Conservation (phyloP, 768 basidiomycete species). For the Lentinula detonsa region DNA sequence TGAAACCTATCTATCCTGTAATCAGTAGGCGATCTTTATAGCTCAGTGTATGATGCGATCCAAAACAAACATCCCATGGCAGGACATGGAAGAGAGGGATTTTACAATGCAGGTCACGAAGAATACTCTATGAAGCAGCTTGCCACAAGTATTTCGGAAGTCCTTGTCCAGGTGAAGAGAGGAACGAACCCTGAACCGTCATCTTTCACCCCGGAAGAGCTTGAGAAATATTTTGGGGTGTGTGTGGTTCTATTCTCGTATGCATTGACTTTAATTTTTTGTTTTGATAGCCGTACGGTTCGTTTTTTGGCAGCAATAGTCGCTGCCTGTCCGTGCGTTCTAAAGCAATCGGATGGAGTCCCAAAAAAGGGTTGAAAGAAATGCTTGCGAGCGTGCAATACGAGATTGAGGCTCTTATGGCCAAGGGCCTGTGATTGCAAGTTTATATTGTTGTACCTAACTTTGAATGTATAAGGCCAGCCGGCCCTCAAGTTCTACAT, state of each 20-base stretch:
- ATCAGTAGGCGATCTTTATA: conserved; percentile 13
- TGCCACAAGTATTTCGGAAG: conserved; percentile 9
- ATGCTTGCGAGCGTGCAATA: conserved; percentile 24
- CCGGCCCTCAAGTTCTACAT: too few relatives aligned
- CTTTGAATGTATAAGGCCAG: too few relatives aligned
- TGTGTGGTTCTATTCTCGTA: background rate
- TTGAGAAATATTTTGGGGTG: conserved; percentile 16
- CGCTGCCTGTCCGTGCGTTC: conserved; percentile 8
- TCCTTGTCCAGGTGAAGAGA: conserved; percentile 10
- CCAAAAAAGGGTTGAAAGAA: conserved; percentile 24
- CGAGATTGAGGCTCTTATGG: conserved; percentile 18
- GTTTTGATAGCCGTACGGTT: conserved; percentile 7
- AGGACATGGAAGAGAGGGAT: conserved; percentile 18
- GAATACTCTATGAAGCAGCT: conserved; percentile 16
- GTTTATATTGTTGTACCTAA: too few relatives aligned
- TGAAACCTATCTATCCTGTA: background rate
- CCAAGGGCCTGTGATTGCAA: background rate
- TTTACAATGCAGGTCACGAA: conserved; percentile 15
- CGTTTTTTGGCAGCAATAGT: background rate
- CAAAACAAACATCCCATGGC: conserved; percentile 9
- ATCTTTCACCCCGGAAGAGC: conserved; percentile 23
- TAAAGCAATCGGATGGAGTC: conserved; percentile 28
- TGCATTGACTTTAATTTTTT: background rate
- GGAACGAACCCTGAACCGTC: conserved; percentile 23
- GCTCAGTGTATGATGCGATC: conserved; percentile 12